Conservation (phyloP, 352 stramenopile species). For the Saprolegnia parasitica region DNA sequence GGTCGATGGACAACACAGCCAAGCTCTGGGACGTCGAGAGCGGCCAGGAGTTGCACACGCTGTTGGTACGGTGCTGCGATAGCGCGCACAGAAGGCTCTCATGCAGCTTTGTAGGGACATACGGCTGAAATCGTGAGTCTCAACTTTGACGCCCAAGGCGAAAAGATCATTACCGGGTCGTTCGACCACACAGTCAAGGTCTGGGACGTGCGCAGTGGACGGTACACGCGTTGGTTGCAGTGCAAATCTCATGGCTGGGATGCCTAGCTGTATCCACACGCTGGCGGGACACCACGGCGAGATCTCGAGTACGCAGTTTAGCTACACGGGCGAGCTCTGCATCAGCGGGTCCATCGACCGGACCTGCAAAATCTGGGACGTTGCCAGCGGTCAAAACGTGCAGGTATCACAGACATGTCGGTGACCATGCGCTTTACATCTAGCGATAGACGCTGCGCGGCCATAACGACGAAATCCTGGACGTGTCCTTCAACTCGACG, state of each 20-base stretch:
- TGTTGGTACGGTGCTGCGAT: slow-evolving; percentile 44
- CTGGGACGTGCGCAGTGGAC: slow-evolving; percentile 77
- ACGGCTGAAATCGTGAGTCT: slow-evolving; percentile 93
- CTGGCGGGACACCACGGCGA: slow-evolving; percentile 92
- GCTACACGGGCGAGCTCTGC: slow-evolving; percentile 89
- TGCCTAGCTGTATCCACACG: slow-evolving; percentile 82
- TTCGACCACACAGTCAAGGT: slow-evolving; percentile 95
- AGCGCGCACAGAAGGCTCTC: not conserved
- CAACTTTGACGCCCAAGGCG: slow-evolving; percentile 92
- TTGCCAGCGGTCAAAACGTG: slow-evolving; percentile 87
- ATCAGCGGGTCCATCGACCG: slow-evolving; percentile 93
- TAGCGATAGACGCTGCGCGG: slow-evolving; percentile 78
- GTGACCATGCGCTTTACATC: not conserved
- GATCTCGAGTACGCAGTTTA: slow-evolving; percentile 94
- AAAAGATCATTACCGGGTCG: slow-evolving; percentile 91
- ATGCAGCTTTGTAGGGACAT: slow-evolving; percentile 56
- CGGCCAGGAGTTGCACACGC: slow-evolving; percentile 90
- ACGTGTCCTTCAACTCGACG: slow-evolving; percentile 93
- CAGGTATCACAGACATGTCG: no score
- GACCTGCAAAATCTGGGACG: slow-evolving; percentile 93
- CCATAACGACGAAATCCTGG: slow-evolving; percentile 94
- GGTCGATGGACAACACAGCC: slow-evolving; percentile 94
- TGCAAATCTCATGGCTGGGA: not conserved
- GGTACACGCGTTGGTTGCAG: slow-evolving; percentile 23
- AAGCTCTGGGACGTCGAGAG: slow-evolving; percentile 95